These are phyloP conservation scores for Penicillium capsulatum DNA, from an alignment of 2,329 filamentous ascomycete genomes.

Conservation along the genomic window DNA sequence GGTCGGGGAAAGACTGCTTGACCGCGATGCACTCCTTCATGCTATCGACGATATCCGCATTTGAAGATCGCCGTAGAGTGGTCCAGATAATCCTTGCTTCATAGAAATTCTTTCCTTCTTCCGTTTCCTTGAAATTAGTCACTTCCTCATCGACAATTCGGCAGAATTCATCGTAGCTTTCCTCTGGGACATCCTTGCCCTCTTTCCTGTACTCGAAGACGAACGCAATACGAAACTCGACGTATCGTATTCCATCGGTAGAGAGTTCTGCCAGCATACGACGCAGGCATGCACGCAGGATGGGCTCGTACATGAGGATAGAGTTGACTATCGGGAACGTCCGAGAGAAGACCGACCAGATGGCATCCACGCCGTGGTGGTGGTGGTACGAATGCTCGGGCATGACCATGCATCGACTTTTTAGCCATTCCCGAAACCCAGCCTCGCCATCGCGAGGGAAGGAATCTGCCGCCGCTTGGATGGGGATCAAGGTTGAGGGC, in stretches of 20 bases:
- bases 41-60: conserved; percentile 64
- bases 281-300: conserved; percentile 72
- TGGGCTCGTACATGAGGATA: conserved; percentile 84
- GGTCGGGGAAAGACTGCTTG: conserved; percentile 71
- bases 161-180: conserved; percentile 66
- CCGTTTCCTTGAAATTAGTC: conserved; percentile 65
- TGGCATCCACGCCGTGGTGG: conserved; percentile 74
- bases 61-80: conserved; percentile 60
- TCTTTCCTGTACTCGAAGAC: conserved; percentile 64
- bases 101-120: conserved; percentile 74
- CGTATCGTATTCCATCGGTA: conserved; percentile 80
- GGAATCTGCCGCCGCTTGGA: conserved; percentile 61
- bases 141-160: conserved; percentile 73
- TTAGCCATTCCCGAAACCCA: conserved; percentile 76
- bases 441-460: conserved; percentile 68
- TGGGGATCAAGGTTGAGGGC: conserved; percentile 55
- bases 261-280: conserved; percentile 66
- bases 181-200: conserved; percentile 61
- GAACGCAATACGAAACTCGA: conserved; percentile 76
- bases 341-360: conserved; percentile 76
- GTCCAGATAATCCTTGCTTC: conserved; percentile 84
- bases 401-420: conserved; percentile 66
- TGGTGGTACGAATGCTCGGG: conserved; percentile 70
- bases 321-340: conserved; percentile 70
- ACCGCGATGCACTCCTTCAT: conserved; percentile 86